These are phyloP conservation scores for Arachis hypogaea DNA, from an alignment of 306 rosid species.

Conservation along the genomic window DNA sequence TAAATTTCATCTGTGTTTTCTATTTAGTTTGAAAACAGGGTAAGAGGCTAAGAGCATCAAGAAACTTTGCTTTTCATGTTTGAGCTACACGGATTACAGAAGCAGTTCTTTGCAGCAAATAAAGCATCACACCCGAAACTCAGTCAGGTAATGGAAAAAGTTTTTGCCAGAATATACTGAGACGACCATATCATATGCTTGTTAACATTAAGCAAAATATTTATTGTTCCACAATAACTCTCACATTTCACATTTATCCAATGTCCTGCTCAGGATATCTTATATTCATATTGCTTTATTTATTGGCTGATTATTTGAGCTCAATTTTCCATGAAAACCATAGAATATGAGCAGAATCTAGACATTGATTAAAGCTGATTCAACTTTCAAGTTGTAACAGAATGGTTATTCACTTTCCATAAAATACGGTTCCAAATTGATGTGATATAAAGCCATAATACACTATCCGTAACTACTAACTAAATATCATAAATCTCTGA, in stretches of 20 bases:
- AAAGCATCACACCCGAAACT: background rate
- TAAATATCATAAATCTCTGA: background rate
- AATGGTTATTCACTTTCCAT: background rate
- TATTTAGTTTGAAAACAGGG: background rate
- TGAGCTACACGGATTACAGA: constrained; percentile 13
- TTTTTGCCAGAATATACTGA: background rate
- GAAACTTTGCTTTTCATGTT: constrained; percentile 16
- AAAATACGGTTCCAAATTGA: constrained; percentile 17
- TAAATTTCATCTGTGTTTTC: background rate
- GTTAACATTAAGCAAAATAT: background rate
- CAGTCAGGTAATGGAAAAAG: background rate
- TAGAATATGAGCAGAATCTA: background rate
- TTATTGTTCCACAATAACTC: background rate
- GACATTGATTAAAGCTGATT: constrained; percentile 14
- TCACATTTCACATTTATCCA: constrained; percentile 16
- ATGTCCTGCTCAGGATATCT: constrained; percentile 6
- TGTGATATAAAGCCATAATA: background rate
- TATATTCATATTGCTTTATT: background rate
- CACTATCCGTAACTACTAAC: background rate
- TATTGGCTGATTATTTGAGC: constrained; percentile 1
- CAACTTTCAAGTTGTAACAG: background rate
- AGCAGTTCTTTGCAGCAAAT: background rate
- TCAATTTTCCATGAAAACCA: constrained; percentile 18
- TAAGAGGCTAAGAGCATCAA: background rate
- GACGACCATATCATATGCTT: background rate